Evolutionary conservation across 805 yeast genomes (phyloP).

Genomic region (Wickerhamiella cacticola): DNA sequence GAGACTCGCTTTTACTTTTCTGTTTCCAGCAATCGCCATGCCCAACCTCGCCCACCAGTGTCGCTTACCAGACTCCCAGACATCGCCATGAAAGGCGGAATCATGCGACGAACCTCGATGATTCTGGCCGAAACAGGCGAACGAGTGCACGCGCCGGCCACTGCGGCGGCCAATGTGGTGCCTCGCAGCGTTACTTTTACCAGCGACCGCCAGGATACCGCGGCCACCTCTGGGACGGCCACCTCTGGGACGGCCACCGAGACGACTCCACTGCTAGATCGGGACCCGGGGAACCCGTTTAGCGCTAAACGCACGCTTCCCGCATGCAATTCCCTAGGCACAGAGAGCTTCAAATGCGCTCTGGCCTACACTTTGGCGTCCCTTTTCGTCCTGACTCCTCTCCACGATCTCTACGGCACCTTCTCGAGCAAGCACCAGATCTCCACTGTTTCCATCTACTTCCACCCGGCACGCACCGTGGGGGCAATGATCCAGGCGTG

Average conservation of each 20-base stretch:
- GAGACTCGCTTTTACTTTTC: too few relatives aligned
- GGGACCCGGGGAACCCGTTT: background rate
- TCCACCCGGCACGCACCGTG: constrained; percentile 66
- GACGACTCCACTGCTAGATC: constrained; percentile 3
- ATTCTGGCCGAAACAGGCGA: constrained; percentile 38
- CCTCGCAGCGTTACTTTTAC: constrained; percentile 3
- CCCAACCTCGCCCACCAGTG: too few relatives aligned
- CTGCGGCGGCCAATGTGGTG: too few relatives aligned
- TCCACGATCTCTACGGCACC: constrained; percentile 41
- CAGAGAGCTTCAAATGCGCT: constrained; percentile 45
- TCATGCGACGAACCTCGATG: constrained; percentile 26
- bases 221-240: too few relatives aligned
- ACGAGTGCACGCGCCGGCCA: constrained; percentile 15
- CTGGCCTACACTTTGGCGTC: constrained; percentile 67
- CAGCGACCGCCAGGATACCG: too few relatives aligned
- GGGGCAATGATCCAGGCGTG: constrained; percentile 74
- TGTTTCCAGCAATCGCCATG: too few relatives aligned
- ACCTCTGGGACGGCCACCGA: constrained; percentile 3
- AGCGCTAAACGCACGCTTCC: background rate
- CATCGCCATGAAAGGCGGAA: constrained; percentile 3
- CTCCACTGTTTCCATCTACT: constrained; percentile 74
- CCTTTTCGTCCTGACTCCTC: constrained; percentile 47
- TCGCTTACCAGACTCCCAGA: too few relatives aligned
- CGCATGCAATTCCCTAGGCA: constrained; percentile 11
- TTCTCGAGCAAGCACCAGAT: constrained; percentile 69